Evolutionary conservation across 371 early-diverging fungal genomes (phyloP), one percentile per base, ranked within the genome.

Genomic region (Mucor saturninus): DNA sequence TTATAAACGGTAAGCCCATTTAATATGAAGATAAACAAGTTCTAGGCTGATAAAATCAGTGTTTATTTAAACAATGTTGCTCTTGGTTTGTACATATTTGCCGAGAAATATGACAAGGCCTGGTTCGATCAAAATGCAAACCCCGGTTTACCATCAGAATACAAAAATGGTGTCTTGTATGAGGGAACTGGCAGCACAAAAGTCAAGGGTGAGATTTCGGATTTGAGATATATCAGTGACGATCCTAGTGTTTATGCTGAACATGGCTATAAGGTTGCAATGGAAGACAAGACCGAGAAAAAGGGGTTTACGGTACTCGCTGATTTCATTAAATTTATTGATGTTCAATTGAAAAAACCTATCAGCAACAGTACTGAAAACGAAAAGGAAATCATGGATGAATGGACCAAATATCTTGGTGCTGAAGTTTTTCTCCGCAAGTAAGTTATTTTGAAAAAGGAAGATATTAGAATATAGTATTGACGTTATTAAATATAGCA

Each of bases 321-420:
- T 2, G 28, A 28, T 30, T 50, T 50, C 14, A 50, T 50, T 13
- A 50, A 50, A 9, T 50, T 30, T 50, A 30, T 50, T 9, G 50
- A 50, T 29, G 30, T 28, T 28, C 26, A 50, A 30, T 50, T 50
- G 30, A 50, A 50, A 7, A 50, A 50, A 7, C 50, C 50, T 50
- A 30, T 30, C 21, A 50, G 50, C 30, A 50, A 50, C 31, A 50
- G 50, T 29, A 50, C 50, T 11, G 50, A 50, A 30, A 50, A 50
- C 21, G 50, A 50, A 30, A 50, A 50, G 28, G 50, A 50, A 29
- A 4, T 50, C 0, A 10, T 50, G 3, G 50, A 5, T 29, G 30
- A 29, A 13, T 50, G 50, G 50, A 9, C 10, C 4, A 28, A 28
- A 30, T 29, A 29, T 10, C 13, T 50, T 50, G 50, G 31, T 50